A percentile compares a stretch with the other conserved stretches of the same genome.
Evolutionary conservation across 495 filamentous ascomycete genomes (phyloP).

Genomic region (Aspergillus affinis): DNA sequence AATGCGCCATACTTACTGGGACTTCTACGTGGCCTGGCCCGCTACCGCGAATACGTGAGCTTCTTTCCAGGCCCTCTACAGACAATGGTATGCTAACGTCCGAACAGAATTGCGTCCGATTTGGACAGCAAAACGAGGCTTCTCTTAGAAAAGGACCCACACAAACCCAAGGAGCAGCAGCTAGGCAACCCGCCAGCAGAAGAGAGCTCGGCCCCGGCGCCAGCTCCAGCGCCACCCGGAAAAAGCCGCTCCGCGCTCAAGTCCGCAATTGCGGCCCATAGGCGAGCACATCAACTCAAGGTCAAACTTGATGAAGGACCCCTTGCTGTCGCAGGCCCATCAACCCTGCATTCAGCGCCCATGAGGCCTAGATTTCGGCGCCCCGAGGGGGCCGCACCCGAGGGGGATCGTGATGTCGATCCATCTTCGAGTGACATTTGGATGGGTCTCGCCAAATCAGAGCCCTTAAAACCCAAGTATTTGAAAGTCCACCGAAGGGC

Average conservation of each 20-base stretch:
- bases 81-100: slow-evolving; percentile 26
- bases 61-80: neutral
- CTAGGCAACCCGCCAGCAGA: slow-evolving; percentile 55
- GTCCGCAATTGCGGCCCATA: neutral
- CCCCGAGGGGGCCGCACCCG: too few species aligned
- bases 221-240: slow-evolving; percentile 72
- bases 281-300: neutral
- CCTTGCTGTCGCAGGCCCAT: neutral
- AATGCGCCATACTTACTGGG: slow-evolving; percentile 83
- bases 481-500: too few species aligned
- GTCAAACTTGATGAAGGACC: neutral
- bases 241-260: slow-evolving; percentile 32
- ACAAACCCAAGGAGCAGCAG: neutral
- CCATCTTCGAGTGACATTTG: too few species aligned
- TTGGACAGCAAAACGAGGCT: slow-evolving; percentile 52
- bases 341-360: neutral
- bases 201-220: slow-evolving; percentile 63
- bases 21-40: slow-evolving; percentile 73
- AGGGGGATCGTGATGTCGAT: too few species aligned
- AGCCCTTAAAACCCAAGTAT: too few species aligned
- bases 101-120: slow-evolving; percentile 64
- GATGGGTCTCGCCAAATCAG: too few species aligned
- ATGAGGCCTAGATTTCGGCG: neutral
- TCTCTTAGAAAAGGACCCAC: neutral
- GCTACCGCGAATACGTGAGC: slow-evolving; percentile 70